Evolutionary conservation across 345 rosid genomes (phyloP).

Genomic region (Melaleuca alternifolia): DNA sequence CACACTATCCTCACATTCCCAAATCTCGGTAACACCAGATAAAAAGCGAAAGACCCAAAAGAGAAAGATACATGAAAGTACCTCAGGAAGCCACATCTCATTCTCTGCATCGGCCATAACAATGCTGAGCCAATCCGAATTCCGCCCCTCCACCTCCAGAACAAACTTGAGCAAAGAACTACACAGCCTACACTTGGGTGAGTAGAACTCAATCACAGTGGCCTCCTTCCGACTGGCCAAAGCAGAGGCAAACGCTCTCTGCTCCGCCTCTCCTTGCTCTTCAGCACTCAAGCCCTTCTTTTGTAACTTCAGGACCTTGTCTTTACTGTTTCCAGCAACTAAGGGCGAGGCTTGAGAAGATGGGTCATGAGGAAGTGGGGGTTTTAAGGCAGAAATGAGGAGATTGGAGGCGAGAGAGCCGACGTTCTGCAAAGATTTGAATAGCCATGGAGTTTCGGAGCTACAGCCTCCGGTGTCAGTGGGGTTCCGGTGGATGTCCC

Average conservation of each 20-base stretch:
- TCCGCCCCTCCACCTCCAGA: slow-evolving; percentile 57
- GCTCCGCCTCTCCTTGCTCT: slow-evolving; percentile 90
- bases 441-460: slow-evolving; percentile 60
- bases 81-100: slow-evolving; percentile 95
- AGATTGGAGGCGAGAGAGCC: slow-evolving; percentile 53
- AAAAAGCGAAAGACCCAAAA: neutral
- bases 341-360: slow-evolving; percentile 9
- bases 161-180: slow-evolving; percentile 64
- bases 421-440: slow-evolving; percentile 57
- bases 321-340: slow-evolving; percentile 3
- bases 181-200: slow-evolving; percentile 82
- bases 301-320: neutral
- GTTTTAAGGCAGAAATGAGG: slow-evolving; percentile 19
- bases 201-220: slow-evolving; percentile 80
- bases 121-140: slow-evolving; percentile 65
- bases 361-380: slow-evolving; percentile 19
- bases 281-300: slow-evolving; percentile 14
- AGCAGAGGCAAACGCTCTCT: slow-evolving; percentile 72
- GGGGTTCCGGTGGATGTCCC: slow-evolving; percentile 37
- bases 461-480: slow-evolving; percentile 30
- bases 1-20: neutral
- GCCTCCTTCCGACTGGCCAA: slow-evolving; percentile 74
- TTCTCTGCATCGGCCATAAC: slow-evolving; percentile 95
- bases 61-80: neutral
- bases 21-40: neutral